These are phyloP conservation scores for Cladophialophora immunda DNA, from an alignment of 2,329 filamentous ascomycete genomes.

Conservation along the genomic window DNA sequence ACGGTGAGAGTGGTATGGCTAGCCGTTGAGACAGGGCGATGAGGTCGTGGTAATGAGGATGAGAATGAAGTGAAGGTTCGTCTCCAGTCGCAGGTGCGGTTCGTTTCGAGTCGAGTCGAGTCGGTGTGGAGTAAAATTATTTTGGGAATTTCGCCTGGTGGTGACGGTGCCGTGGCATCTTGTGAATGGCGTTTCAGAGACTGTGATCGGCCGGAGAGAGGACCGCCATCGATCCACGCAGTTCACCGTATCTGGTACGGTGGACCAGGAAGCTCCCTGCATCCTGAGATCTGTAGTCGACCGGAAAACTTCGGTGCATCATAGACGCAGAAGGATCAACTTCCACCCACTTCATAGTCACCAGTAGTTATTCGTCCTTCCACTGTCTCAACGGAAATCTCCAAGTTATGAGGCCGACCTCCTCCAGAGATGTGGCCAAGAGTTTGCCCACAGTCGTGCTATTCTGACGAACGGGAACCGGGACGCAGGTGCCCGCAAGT, in stretches of 20 bases:
- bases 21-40: background rate
- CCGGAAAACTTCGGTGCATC: background rate
- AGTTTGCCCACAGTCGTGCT: background rate
- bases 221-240: background rate
- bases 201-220: background rate
- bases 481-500: too few species aligned
- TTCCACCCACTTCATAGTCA: too few species aligned
- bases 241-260: background rate
- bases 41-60: background rate
- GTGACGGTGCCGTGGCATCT: background rate
- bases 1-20: background rate
- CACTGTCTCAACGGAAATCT: too few species aligned
- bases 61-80: constrained; percentile 1
- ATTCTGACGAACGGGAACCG: background rate
- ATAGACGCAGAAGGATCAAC: background rate
- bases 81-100: background rate
- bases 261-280: background rate
- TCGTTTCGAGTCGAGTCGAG: background rate
- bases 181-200: background rate
- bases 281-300: background rate
- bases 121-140: constrained; percentile 11
- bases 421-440: background rate
- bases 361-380: too few species aligned
- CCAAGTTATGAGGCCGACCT: background rate
- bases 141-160: background rate